Percentiles rank a stretch among this genome's conserved stretches.
phyloP scores from a whole-genome alignment of 257 asterid species.

The Cruciata laevipes region DNA sequence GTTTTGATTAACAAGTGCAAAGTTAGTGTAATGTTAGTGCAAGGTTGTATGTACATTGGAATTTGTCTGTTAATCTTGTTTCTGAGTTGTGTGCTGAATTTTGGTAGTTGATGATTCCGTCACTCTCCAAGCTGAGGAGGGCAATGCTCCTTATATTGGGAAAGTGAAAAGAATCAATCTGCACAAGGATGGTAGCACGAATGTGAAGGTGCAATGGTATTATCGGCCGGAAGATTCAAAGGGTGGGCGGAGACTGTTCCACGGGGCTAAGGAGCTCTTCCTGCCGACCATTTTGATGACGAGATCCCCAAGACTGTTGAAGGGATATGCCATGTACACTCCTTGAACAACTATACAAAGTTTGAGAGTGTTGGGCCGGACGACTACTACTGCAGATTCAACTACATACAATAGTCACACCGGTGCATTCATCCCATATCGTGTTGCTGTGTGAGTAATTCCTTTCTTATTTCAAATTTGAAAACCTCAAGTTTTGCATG shows the following conservation, averaged over 20 bases:
- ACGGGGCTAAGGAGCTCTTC: conserved; percentile 61
- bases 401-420: conserved; percentile 44
- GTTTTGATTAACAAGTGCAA: background rate
- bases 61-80: background rate
- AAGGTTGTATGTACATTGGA: background rate
- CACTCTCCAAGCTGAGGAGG: conserved; percentile 37
- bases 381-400: conserved; percentile 55
- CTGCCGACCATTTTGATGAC: conserved; percentile 45
- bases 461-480: background rate
- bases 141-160: conserved; percentile 51
- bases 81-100: too few species aligned
- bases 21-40: too few species aligned
- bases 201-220: conserved; percentile 54
- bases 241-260: conserved; percentile 58
- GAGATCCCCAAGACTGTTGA: conserved; percentile 62
- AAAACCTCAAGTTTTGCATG: background rate
- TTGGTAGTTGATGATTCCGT: conserved; percentile 67
- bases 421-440: conserved; percentile 52
- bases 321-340: conserved; percentile 54
- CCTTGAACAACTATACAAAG: conserved; percentile 49
- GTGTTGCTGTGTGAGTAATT: conserved; percentile 61
- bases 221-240: conserved; percentile 64
- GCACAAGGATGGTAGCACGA: conserved; percentile 29
- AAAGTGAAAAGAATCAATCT: conserved; percentile 52
- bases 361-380: conserved; percentile 41